Evolutionary conservation across 805 yeast genomes (phyloP).

Genomic region (Ogataea pilisensis): DNA sequence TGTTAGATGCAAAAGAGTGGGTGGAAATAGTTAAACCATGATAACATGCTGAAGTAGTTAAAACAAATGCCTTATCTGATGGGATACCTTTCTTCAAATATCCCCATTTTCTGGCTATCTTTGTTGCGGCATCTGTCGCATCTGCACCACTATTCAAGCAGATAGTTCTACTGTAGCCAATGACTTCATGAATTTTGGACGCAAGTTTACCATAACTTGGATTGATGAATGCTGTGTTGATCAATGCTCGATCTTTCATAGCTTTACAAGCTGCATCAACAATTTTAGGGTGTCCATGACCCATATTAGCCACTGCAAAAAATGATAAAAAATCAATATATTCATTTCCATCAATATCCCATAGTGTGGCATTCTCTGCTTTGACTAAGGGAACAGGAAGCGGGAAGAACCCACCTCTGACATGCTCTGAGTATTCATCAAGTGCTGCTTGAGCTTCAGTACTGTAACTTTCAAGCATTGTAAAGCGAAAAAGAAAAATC

Average conservation of each 20-base stretch:
- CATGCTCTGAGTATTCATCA: constrained; percentile 13
- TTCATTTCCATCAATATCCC: constrained; percentile 27
- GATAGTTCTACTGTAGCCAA: constrained; percentile 21
- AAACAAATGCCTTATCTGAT: constrained; percentile 16
- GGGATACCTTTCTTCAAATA: constrained; percentile 19
- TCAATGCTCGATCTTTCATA: constrained; percentile 16
- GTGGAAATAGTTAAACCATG: constrained; percentile 28
- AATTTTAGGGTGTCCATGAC: constrained; percentile 28
- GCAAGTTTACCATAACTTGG: constrained; percentile 24
- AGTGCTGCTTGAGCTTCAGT: constrained; percentile 5
- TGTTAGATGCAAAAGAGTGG: constrained; percentile 19
- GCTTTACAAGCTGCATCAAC: constrained; percentile 25
- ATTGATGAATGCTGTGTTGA: constrained; percentile 21
- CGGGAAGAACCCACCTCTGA: constrained; percentile 24
- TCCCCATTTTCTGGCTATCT: constrained; percentile 29
- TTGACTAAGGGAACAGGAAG: constrained; percentile 21
- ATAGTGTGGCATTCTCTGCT: constrained; percentile 21
- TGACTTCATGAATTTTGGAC: constrained; percentile 15
- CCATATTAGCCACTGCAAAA: constrained; percentile 30
- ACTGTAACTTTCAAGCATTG: constrained; percentile 5
- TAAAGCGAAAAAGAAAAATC: too few relatives aligned
- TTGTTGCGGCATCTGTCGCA: constrained; percentile 26
- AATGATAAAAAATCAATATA: constrained; percentile 27
- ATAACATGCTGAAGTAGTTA: constrained; percentile 24
- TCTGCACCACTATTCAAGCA: constrained; percentile 28